Evolutionary conservation across 2,329 filamentous ascomycete genomes (phyloP).

Genomic region (Diaporthe vaccinii): DNA sequence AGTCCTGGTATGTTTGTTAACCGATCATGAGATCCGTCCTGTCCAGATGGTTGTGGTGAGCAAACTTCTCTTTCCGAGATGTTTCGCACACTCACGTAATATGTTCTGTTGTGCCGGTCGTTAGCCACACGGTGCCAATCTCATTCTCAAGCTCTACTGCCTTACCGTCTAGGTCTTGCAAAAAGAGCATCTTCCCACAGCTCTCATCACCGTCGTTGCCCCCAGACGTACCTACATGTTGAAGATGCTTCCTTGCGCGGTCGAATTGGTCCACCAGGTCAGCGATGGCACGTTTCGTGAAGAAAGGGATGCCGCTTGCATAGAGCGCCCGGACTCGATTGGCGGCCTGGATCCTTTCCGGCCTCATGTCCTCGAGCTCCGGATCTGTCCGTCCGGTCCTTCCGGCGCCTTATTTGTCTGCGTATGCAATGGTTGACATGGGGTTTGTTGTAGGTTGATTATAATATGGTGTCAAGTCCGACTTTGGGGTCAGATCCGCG

Average conservation of each 20-base stretch:
- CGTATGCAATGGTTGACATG: not conserved
- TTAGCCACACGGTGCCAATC: not conserved
- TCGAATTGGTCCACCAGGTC: not conserved
- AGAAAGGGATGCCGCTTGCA: not conserved
- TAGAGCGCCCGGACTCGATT: not conserved
- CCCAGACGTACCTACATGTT: not conserved
- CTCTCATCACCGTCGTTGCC: rapidly evolving
- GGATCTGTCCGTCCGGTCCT: not conserved
- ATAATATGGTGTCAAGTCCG: not conserved
- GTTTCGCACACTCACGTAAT: not conserved
- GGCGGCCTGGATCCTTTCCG: not conserved
- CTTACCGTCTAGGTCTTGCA: not conserved
- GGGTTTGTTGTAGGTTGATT: not conserved
- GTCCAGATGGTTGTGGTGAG: not conserved
- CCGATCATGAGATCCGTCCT: not conserved
- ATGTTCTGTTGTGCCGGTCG: not conserved
- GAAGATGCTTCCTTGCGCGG: not conserved
- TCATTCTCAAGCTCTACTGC: not conserved
- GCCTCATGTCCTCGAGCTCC: not conserved
- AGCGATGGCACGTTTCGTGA: not conserved
- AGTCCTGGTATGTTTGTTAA: not conserved
- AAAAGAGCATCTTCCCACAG: not conserved
- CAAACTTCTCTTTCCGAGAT: not conserved
- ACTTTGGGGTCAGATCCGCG: not conserved
- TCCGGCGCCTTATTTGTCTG: no score